A percentile compares a stretch with the other conserved stretches of the same genome.
These are phyloP conservation scores for Logfia minima DNA, from an alignment of 129 eudicot genomes.

Conservation along the genomic window DNA sequence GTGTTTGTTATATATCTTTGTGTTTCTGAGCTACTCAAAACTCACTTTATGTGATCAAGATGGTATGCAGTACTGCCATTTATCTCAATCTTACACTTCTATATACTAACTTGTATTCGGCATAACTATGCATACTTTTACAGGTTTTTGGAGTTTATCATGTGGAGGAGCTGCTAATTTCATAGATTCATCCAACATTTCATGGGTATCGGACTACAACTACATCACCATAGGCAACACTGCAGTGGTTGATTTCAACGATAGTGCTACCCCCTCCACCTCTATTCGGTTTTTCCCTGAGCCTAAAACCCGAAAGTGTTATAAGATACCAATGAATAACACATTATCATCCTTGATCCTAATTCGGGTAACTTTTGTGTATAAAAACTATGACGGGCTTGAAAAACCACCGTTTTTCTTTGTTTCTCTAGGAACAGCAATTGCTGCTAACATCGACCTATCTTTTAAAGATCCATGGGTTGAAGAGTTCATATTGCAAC, in stretches of 20 bases:
- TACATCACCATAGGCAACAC: conserved; percentile 55
- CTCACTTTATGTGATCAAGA: conserved; percentile 51
- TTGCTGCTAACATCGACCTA: conserved; percentile 51
- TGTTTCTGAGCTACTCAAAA: conserved; percentile 24
- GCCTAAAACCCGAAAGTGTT: conserved; percentile 58
- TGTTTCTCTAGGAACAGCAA: conserved; percentile 76
- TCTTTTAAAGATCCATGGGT: conserved; percentile 72
- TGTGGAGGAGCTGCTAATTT: conserved; percentile 68
- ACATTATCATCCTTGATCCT: conserved; percentile 51
- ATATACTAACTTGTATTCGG: not conserved
- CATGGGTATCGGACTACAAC: conserved; percentile 65
- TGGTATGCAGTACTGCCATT: conserved; percentile 41
- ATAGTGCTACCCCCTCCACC: conserved; percentile 42
- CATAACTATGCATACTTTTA: conserved; percentile 23
- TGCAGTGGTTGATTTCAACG: conserved; percentile 40
- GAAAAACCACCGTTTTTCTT: conserved; percentile 63
- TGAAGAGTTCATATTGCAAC: conserved; percentile 75
- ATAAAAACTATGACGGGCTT: conserved; percentile 83
- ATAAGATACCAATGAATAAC: conserved; percentile 56
- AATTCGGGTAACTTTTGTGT: conserved; percentile 61
- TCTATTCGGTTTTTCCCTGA: conserved; percentile 80
- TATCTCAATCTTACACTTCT: not conserved
- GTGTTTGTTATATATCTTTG: conserved; percentile 29
- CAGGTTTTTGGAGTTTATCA: conserved; percentile 89
- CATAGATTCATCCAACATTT: conserved; percentile 73